These are phyloP conservation scores for Scutellaria minor DNA, from an alignment of 257 asterid species.

Conservation along the genomic window DNA sequence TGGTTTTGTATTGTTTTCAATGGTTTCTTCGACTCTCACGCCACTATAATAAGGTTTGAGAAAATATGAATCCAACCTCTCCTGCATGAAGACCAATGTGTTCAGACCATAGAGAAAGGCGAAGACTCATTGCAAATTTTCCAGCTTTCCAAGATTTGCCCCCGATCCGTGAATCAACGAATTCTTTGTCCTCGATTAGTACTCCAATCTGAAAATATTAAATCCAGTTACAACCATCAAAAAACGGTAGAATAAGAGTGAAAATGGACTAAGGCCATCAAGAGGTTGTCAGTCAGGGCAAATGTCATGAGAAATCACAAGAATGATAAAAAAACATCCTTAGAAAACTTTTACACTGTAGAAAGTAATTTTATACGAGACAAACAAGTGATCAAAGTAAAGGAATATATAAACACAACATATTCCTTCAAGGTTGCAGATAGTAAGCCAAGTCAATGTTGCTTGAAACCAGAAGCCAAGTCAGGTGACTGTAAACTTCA, in stretches of 20 bases:
- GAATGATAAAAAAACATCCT: neutral
- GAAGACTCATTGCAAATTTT: conserved; percentile 81
- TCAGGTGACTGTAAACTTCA: conserved; percentile 2
- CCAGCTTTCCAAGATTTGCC: conserved; percentile 90
- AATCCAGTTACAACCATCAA: conserved; percentile 27
- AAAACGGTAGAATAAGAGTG: neutral
- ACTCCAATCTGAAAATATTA: conserved; percentile 72
- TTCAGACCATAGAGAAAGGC: conserved; percentile 94
- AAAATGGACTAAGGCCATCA: neutral
- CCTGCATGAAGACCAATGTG: conserved; percentile 85
- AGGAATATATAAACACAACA: neutral
- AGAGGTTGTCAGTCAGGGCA: neutral
- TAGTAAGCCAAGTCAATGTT: neutral
- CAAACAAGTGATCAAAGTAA: conserved; percentile 3
- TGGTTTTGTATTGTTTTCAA: conserved; percentile 16
- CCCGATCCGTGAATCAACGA: conserved; percentile 80
- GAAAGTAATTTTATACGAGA: neutral
- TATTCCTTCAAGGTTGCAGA: neutral
- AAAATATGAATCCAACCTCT: conserved; percentile 55
- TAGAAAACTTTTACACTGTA: neutral
- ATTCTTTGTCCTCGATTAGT: conserved; percentile 87
- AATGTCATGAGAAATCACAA: neutral
- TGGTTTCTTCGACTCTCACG: neutral
- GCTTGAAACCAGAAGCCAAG: neutral
- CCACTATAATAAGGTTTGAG: conserved; percentile 23